Evolutionary conservation across 352 stramenopile species (phyloP).

Genomic region (Pythium diclinum): DNA sequence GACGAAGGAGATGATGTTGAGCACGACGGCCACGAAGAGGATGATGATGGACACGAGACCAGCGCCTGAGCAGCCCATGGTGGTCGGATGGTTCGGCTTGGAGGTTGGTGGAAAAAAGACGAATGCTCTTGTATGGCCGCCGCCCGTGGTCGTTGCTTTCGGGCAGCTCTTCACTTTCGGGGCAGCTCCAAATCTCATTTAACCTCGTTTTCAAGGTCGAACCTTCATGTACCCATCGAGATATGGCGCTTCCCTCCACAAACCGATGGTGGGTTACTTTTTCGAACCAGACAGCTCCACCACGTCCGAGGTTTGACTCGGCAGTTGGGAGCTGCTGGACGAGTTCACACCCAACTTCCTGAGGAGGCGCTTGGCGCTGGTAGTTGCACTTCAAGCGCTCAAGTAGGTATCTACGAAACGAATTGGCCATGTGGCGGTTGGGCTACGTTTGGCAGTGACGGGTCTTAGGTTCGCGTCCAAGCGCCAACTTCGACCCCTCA

Average conservation of each 20-base stretch:
- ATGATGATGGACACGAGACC: conserved; percentile 58
- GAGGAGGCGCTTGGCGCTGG: too few relatives aligned
- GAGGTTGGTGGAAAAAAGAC: conserved; percentile 18
- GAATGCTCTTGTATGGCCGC: conserved; percentile 11
- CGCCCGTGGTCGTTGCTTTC: not conserved
- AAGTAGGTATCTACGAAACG: not conserved
- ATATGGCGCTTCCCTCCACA: not conserved
- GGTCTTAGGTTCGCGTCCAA: not conserved
- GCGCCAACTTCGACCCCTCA: not conserved
- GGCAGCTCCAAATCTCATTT: conserved; percentile 23
- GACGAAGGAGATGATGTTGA: conserved; percentile 62
- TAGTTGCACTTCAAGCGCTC: not conserved
- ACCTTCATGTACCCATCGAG: conserved; percentile 19
- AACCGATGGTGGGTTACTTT: conserved; percentile 11
- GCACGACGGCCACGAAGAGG: conserved; percentile 48
- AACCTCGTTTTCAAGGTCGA: conserved; percentile 26
- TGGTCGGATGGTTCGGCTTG: not conserved
- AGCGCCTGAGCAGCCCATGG: conserved; percentile 53
- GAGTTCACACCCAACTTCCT: too few relatives aligned
- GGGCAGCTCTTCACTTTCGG: not conserved
- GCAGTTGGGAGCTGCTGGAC: not conserved
- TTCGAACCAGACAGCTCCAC: not conserved
- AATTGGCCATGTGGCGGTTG: not conserved
- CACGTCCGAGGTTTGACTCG: not conserved
- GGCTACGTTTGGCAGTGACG: not conserved